Evolutionary conservation across 192 early-diverging fungal species (phyloP).

Genomic region (Coemansia sp.): DNA sequence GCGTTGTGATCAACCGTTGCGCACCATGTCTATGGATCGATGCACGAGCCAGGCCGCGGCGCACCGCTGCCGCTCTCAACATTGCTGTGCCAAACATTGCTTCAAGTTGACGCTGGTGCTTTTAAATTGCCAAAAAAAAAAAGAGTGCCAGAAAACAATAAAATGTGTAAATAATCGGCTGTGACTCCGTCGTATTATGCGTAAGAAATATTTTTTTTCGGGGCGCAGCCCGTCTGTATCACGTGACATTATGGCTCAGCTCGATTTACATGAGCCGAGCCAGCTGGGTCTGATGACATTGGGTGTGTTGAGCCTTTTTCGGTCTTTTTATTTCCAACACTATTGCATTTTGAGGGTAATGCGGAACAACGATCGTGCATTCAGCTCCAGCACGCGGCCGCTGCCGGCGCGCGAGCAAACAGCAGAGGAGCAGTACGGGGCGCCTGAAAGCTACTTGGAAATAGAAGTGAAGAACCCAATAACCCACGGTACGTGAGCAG

Average conservation of each 20-base stretch:
- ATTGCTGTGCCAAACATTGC: conserved; percentile 25
- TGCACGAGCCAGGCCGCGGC: not conserved
- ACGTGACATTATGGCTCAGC: not conserved
- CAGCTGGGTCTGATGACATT: no score
- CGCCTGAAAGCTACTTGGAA: conserved; percentile 97
- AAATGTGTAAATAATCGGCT: not conserved
- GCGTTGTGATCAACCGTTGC: not conserved
- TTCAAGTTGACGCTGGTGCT: not conserved
- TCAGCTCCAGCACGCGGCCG: conserved; percentile 30
- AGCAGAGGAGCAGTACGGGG: conserved; percentile 65
- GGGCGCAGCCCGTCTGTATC: not conserved
- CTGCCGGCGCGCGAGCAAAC: conserved; percentile 32
- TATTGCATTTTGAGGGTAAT: not conserved
- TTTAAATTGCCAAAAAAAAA: not conserved
- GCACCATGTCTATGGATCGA: not conserved
- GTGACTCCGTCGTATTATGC: not conserved
- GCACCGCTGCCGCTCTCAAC: not conserved
- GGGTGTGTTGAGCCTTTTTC: not conserved
- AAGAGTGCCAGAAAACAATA: not conserved
- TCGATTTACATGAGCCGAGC: not conserved
- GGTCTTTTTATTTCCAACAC: not conserved
- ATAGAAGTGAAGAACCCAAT: conserved; percentile 90
- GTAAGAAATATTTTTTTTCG: not conserved
- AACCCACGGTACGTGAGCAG: conserved; percentile 55
- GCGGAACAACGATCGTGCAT: conserved; percentile 14